A percentile compares a stretch with the other conserved stretches of the same genome.
Conservation (phyloP, 2,329 filamentous ascomycete species). For the Ophiobolus disseminans region DNA sequence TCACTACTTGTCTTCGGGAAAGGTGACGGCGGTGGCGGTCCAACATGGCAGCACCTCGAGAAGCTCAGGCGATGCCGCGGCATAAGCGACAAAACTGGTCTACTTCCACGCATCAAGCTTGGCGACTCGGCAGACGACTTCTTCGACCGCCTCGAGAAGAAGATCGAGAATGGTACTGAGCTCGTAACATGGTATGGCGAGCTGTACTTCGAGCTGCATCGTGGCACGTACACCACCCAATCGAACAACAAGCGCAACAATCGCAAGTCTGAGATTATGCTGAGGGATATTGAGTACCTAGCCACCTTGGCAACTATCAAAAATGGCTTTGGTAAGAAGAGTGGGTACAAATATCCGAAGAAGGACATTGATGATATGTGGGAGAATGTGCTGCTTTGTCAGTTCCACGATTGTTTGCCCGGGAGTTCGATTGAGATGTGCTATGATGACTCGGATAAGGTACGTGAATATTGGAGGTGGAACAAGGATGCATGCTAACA, state of each 20-base stretch:
- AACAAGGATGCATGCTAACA: slow-evolving; percentile 22
- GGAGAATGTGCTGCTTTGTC: slow-evolving; percentile 89
- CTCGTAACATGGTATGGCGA: slow-evolving; percentile 98
- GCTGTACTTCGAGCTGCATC: slow-evolving; percentile 96
- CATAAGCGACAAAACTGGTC: slow-evolving; percentile 83
- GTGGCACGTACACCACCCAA: slow-evolving; percentile 96
- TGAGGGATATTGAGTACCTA: slow-evolving; percentile 87
- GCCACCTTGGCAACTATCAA: slow-evolving; percentile 84
- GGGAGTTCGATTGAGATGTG: slow-evolving; percentile 98
- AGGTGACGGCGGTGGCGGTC: slow-evolving; percentile 93
- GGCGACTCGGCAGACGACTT: slow-evolving; percentile 93
- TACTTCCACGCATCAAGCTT: slow-evolving; percentile 86
- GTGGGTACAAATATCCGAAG: slow-evolving; percentile 85
- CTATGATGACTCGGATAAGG: slow-evolving; percentile 91
- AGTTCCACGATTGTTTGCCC: slow-evolving; percentile 97
- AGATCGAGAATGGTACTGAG: slow-evolving; percentile 69
- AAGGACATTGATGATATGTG: slow-evolving; percentile 94
- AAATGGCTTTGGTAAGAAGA: slow-evolving; percentile 56
- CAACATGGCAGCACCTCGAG: slow-evolving; percentile 91
- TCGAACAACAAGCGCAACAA: slow-evolving; percentile 98
- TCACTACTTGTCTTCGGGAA: slow-evolving; percentile 95
- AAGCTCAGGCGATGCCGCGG: slow-evolving; percentile 93
- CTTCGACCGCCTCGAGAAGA: slow-evolving; percentile 84
- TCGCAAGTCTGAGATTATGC: slow-evolving; percentile 79
- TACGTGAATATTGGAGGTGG: slow-evolving; percentile 24